phyloP scores from a whole-genome alignment of 1,139 yeast genomes.

The Meyerozyma carpophila region DNA sequence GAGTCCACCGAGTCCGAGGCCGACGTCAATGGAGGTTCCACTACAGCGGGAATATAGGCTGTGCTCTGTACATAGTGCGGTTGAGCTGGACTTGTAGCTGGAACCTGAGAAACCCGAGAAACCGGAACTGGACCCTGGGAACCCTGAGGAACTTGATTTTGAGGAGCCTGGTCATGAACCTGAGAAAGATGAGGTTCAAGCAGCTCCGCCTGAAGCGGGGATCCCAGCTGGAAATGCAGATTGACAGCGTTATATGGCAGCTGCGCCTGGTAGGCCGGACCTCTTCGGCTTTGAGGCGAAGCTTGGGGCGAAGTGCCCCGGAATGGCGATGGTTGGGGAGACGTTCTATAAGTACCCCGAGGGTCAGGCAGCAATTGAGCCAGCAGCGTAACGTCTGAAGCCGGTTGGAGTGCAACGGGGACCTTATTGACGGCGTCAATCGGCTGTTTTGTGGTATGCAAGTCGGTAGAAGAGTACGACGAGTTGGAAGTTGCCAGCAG shows the following conservation, averaged over 20 bases:
- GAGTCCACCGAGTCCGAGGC: not conserved
- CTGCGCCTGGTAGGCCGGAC: not conserved
- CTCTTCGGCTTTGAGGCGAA: not conserved
- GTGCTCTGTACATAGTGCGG: not conserved
- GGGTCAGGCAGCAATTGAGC: not conserved
- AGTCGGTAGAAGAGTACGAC: not conserved
- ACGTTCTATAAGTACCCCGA: not conserved
- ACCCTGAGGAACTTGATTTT: no score
- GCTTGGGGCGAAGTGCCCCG: not conserved
- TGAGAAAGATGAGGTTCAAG: no score
- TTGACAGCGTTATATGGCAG: not conserved
- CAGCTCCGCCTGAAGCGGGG: not conserved
- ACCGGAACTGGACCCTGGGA: no score
- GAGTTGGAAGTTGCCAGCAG: conserved; percentile 1
- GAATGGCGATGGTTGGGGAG: not conserved
- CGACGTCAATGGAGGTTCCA: not conserved
- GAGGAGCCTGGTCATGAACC: no score
- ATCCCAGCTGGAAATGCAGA: not conserved
- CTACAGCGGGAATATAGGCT: not conserved
- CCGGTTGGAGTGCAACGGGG: not conserved
- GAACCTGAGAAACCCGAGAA: not conserved
- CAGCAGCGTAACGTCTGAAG: not conserved
- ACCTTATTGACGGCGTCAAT: not conserved
- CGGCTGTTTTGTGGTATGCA: not conserved
- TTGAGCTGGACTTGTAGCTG: not conserved